Conservation (phyloP, 2,329 filamentous ascomycete species). For the Polytolypa hystricis region DNA sequence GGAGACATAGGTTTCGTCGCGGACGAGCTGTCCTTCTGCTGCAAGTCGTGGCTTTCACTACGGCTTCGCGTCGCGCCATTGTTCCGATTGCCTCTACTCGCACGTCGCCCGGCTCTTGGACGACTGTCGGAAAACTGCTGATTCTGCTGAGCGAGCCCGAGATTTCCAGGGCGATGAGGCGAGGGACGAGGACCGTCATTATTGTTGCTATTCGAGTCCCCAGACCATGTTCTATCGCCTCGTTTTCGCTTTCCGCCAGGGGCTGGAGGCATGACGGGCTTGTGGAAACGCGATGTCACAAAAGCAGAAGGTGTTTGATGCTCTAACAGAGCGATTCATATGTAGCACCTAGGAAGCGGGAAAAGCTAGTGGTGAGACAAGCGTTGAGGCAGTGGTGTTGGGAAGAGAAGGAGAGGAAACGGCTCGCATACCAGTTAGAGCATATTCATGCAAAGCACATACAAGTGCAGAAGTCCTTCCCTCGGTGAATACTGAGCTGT, state of each 20-base stretch:
- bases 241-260: constrained; percentile 46
- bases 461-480: not conserved
- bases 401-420: not conserved
- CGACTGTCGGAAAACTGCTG: constrained; percentile 29
- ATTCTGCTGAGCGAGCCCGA: constrained; percentile 40
- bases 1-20: constrained; percentile 19
- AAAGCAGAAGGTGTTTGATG: constrained; percentile 19
- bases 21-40: constrained; percentile 20
- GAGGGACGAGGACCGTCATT: constrained; percentile 33
- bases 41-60: constrained; percentile 26
- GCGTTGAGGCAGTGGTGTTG: not conserved
- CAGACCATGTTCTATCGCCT: constrained; percentile 34
- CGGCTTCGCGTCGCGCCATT: constrained; percentile 25
- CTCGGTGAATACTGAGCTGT: constrained; percentile 1
- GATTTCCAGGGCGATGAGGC: constrained; percentile 36
- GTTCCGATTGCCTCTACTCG: constrained; percentile 27
- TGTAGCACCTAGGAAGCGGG: not conserved
- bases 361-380: not conserved
- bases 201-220: constrained; percentile 28
- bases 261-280: constrained; percentile 39
- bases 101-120: constrained; percentile 27
- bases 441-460: constrained; percentile 2
- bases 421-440: not conserved
- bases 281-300: constrained; percentile 16
- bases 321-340: constrained; percentile 23